phyloP scores from a whole-genome alignment of 257 asterid genomes.

The Henckelia pumila region DNA sequence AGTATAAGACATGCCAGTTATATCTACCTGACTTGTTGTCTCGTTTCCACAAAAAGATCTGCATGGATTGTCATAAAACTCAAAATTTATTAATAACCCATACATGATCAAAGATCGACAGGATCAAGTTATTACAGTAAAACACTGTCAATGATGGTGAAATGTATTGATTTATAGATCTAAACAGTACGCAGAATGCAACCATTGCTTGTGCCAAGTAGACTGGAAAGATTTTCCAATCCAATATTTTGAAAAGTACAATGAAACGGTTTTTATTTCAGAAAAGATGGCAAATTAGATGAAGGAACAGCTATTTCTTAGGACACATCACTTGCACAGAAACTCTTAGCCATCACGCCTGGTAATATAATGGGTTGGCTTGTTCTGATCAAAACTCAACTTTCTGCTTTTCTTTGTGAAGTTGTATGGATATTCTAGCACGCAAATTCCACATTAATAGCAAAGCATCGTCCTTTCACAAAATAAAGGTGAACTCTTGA shows the following conservation, averaged over 20 bases:
- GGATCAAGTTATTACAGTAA: conserved; percentile 7
- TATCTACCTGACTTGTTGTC: conserved; percentile 55
- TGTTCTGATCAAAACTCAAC: not conserved
- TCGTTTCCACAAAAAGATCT: conserved; percentile 69
- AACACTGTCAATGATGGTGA: not conserved
- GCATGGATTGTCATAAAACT: conserved; percentile 27
- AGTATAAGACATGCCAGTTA: conserved; percentile 8
- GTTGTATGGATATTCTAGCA: not conserved
- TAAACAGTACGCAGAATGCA: not conserved
- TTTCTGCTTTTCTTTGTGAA: not conserved
- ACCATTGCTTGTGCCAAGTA: not conserved
- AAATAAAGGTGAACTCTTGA: not conserved
- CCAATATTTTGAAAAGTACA: not conserved
- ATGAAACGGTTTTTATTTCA: not conserved
- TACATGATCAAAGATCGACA: not conserved
- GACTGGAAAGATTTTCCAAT: too few species aligned
- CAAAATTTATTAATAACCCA: conserved; percentile 17
- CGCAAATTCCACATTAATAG: not conserved
- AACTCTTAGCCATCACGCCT: not conserved
- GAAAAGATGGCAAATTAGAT: not conserved
- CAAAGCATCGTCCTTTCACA: not conserved
- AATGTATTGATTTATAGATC: not conserved
- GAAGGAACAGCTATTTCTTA: too few species aligned
- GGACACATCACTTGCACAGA: not conserved
- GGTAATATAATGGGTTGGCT: not conserved